Evolutionary conservation across 495 filamentous ascomycete genomes (phyloP), one percentile per base, ranked within the genome.

Genomic region (Melanomma pulvis-pyrius): DNA sequence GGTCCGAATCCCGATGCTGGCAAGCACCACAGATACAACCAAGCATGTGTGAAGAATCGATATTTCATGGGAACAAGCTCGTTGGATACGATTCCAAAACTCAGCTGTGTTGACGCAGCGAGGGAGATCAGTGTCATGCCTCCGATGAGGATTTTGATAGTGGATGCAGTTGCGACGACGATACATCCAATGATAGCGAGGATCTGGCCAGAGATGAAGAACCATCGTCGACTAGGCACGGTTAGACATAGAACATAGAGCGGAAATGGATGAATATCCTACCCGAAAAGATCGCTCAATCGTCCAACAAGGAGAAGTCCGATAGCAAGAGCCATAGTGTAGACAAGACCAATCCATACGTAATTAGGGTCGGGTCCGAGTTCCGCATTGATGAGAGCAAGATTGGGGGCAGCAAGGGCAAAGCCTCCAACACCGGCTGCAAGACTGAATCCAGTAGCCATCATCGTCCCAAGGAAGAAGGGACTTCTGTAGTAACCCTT

Each of bases 181-280:
- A 75, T 75, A 21, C 54, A 41, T 12, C 74, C 74, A 36, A 75
- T 67, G 13, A 73, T 30, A 47, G 56, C 68, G n/a, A 72, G 22
- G 25, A 48, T 34, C 17, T 69, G 59, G 4, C 60, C 72, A 22
- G 52, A 55, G 39, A 73, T 75, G 55, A 75, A 73, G 58, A 74
- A 71, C 63, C 61, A 69, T 39, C 61, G 54, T 46, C 65, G 65
- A 34, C 68, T 56, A 47, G 25, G n/a, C 2, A 58, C 12, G 6
- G 41, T 48, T 24, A 60, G 57, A 9, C 8, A 9, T 41, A 34
- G 17, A 4, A 3, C 22, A 15, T 25, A 21, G 21, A 0, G 30
- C 36, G 6, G 15, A 24, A 21, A 12, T 2, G 3, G 24, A 26
- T 28, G 19, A 44, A 2, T 19, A 5, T 15, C 36, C 49, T 21